A percentile compares a stretch with the other conserved stretches of the same genome.
phyloP scores from a whole-genome alignment of 2,329 filamentous ascomycete genomes.

The Venturia aucupariae region DNA sequence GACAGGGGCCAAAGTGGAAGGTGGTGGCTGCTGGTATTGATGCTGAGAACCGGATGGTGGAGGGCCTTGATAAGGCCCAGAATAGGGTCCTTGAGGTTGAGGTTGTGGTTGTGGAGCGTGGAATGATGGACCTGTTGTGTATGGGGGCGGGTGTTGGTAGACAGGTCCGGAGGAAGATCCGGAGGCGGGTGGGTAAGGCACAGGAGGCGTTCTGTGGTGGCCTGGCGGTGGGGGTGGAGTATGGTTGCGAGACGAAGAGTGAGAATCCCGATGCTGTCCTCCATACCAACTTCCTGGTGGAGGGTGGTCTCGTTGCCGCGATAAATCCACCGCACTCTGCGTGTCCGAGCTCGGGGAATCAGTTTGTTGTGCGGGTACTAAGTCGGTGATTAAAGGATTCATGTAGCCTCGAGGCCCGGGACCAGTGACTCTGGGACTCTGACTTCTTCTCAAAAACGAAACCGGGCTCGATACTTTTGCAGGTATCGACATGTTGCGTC shows the following conservation, averaged over 20 bases:
- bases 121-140: background rate
- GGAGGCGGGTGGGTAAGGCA: background rate
- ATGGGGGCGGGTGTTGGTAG: background rate
- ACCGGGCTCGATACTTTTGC: background rate
- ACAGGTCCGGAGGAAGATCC: background rate
- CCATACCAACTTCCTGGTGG: conserved; percentile 6
- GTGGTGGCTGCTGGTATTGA: background rate
- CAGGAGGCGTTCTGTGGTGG: background rate
- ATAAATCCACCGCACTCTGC: background rate
- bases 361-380: background rate
- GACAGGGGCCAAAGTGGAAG: background rate
- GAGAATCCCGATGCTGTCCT: background rate
- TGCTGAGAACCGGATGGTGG: background rate
- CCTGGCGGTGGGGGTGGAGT: background rate
- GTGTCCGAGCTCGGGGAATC: background rate
- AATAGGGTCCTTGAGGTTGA: conserved; percentile 3
- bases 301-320: background rate
- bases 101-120: background rate
- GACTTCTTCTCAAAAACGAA: background rate
- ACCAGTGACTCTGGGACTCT: background rate
- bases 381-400: background rate
- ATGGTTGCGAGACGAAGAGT: background rate
- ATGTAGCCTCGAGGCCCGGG: conserved; percentile 2
- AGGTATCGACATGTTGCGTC: conserved; percentile 8
- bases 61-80: background rate